These are phyloP conservation scores for Aspergillus incahuasiensis DNA, from an alignment of 495 filamentous ascomycete species.

Conservation along the genomic window DNA sequence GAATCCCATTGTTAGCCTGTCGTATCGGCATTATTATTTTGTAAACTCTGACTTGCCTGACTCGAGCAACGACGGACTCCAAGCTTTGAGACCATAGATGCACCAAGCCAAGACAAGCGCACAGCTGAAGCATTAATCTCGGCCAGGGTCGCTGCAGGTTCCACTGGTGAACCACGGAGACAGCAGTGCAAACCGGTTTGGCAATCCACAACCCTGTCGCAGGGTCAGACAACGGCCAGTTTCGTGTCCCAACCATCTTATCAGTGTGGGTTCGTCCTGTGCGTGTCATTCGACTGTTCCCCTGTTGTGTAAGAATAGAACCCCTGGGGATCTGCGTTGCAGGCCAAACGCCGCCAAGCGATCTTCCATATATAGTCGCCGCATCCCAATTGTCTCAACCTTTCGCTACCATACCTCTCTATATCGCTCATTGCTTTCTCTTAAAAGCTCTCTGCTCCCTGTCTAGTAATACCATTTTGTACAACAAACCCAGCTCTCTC, in stretches of 20 bases:
- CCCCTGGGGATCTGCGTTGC: neutral
- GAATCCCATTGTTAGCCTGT: neutral
- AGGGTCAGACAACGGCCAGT: neutral
- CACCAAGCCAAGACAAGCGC: constrained; percentile 5
- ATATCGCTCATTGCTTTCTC: neutral
- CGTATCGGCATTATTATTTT: neutral
- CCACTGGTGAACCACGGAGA: neutral
- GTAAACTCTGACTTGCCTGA: neutral
- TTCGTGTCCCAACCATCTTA: neutral
- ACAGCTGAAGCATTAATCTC: constrained; percentile 2
- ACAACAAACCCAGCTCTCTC: neutral
- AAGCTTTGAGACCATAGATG: constrained; percentile 4
- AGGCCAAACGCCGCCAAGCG: constrained; percentile 3
- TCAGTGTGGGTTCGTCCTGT: neutral
- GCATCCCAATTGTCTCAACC: constrained; percentile 2
- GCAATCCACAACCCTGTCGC: neutral
- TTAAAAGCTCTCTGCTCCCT: neutral
- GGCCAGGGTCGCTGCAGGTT: neutral
- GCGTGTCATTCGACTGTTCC: neutral
- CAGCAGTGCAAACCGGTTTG: neutral
- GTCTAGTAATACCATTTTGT: neutral
- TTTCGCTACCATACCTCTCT: neutral
- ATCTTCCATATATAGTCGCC: neutral
- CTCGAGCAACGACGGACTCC: neutral
- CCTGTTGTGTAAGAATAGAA: neutral